Evolutionary conservation across 768 basidiomycete species (phyloP).

Genomic region (Baorangia bicolor): DNA sequence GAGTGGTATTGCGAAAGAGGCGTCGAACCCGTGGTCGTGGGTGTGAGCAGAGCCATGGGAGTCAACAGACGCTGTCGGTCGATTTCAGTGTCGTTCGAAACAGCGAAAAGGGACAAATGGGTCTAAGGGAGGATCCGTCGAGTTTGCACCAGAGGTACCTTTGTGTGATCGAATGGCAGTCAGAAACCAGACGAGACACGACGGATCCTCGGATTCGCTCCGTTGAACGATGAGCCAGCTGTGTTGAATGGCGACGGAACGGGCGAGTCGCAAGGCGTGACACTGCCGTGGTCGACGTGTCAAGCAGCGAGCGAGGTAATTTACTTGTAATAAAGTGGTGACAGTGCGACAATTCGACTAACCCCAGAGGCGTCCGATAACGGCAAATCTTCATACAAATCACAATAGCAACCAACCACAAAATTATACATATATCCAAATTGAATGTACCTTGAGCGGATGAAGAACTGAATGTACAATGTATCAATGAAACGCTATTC

Average conservation of each 20-base stretch:
- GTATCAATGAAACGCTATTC: not conserved
- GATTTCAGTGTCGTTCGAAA: conserved; percentile 8
- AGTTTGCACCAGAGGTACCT: conserved; percentile 44
- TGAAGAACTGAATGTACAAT: not conserved
- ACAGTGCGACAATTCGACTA: conserved; percentile 2
- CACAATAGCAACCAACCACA: conserved; percentile 20
- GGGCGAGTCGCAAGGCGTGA: not conserved
- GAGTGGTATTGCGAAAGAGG: conserved; percentile 35
- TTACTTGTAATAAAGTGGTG: conserved; percentile 1
- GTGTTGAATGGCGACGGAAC: not conserved
- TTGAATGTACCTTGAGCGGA: not conserved
- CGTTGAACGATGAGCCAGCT: conserved; percentile 1
- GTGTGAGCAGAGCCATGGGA: conserved; percentile 25
- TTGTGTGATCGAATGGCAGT: conserved; percentile 35
- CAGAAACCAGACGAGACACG: conserved; percentile 45
- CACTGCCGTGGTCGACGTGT: conserved; percentile 17
- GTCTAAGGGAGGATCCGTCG: conserved; percentile 51
- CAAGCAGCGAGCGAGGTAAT: conserved; percentile 9
- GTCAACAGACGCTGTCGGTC: not conserved
- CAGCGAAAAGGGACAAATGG: not conserved
- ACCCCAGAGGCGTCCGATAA: conserved; percentile 12
- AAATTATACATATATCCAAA: not conserved
- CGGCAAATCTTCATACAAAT: conserved; percentile 15
- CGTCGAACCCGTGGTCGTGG: conserved; percentile 28
- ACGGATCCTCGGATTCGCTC: conserved; percentile 43